Evolutionary conservation across 164 flowering plant species (phyloP), one percentile per base, ranked within the genome.

Genomic region (Annona cherimola): DNA sequence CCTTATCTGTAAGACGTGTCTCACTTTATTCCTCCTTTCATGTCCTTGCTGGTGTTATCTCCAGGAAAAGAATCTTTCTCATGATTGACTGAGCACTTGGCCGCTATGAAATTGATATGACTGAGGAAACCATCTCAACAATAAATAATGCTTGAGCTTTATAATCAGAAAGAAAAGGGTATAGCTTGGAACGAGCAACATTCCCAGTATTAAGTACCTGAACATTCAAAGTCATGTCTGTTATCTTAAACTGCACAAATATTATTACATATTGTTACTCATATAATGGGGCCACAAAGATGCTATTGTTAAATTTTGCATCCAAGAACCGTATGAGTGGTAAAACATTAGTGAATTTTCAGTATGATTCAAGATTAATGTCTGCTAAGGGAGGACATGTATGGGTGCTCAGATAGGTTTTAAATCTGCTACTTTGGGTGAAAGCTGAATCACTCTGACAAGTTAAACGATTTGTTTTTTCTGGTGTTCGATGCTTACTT

Each of bases 181-280:
- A 16, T 87, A 94, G 84, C 94, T 88, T 45, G 97, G 98, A 63
- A 94, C 50, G 71, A 90, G 98, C 91, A 91, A 65, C 75, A 89
- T 14, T 5, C 85, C 97, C 72, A 94, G 90, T 7, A 77, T 68
- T 16, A 85, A 80, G 82, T 94, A 94, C 98, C 98, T 92, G 83
- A 50, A 44, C 42, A 39, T 69, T 68, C n/a, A 69, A 57, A 50
- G 11, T 2, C 57, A 50, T 50, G 57, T 50, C 14, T 0, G 57
- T 50, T 7, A 16, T 11, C 14, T 50, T 50, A 11, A 9, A 9
- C 57, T 50, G 57, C 35, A 26, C 35, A 26, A 26, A 26, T 26
- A 26, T 26, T 26, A 26, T 26, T 26, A 26, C 35, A 26, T 26
- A 26, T 26, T 26, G 35, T 26, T 26, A 26, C 35, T 26, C 35